Evolutionary conservation across 345 rosid genomes (phyloP).

Genomic region (Turritis glabra): DNA sequence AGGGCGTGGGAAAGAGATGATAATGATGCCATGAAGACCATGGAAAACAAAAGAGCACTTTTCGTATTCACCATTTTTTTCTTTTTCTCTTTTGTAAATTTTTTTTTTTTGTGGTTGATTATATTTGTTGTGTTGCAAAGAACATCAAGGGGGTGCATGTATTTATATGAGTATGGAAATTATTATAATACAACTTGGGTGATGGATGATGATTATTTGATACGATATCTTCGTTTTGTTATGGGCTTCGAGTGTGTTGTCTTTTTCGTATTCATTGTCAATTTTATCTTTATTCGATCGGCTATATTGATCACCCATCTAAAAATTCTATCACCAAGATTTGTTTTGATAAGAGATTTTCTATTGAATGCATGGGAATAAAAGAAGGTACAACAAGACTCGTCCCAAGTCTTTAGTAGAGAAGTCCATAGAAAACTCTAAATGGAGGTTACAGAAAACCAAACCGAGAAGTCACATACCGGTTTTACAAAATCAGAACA

Average conservation of each 20-base stretch:
- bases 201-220: not conserved
- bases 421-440: not conserved
- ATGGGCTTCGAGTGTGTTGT: not conserved
- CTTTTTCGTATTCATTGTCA: not conserved
- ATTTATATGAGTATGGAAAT: not conserved
- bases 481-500: not conserved
- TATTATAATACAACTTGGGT: not conserved
- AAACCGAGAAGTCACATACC: not conserved
- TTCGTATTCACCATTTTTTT: not conserved
- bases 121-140: not conserved
- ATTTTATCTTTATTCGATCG: not conserved
- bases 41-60: not conserved
- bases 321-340: not conserved
- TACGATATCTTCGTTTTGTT: not conserved
- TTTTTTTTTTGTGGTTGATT: not conserved
- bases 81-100: not conserved
- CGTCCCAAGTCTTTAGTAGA: not conserved
- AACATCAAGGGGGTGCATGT: not conserved
- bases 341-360: not conserved
- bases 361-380: not conserved
- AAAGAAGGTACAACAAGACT: not conserved
- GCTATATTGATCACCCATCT: not conserved
- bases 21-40: not conserved
- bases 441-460: not conserved
- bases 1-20: conserved; percentile 1